phyloP scores from a whole-genome alignment of 108 stramenopile genomes.

The Aurantiochytrium sp. region DNA sequence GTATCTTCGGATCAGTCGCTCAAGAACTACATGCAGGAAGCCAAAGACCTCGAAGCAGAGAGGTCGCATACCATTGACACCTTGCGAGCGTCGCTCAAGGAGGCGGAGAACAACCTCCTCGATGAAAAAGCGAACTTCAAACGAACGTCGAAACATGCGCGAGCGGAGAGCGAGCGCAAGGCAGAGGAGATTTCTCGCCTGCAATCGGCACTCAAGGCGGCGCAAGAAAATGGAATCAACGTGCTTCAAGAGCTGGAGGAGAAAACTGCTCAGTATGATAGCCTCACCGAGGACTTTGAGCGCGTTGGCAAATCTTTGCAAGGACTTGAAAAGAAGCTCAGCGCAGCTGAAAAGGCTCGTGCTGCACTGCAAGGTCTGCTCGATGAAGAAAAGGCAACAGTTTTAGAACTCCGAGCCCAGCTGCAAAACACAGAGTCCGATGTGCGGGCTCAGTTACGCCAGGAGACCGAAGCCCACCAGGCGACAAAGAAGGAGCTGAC shows the following conservation, averaged over 20 bases:
- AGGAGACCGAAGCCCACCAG: not conserved
- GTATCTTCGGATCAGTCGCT: not conserved
- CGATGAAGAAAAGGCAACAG: not conserved
- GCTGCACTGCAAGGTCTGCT: not conserved
- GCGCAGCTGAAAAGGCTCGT: not conserved
- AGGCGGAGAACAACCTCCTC: not conserved
- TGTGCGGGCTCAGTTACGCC: not conserved
- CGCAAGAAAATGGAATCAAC: not conserved
- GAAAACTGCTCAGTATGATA: not conserved
- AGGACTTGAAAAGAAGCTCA: not conserved
- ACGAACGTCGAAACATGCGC: not conserved
- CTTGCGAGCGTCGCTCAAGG: not conserved
- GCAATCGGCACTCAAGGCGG: not conserved
- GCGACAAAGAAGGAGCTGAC: not conserved
- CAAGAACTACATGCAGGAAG: not conserved
- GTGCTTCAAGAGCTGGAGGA: conserved; percentile 4
- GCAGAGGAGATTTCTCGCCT: not conserved
- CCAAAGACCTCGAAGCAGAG: not conserved
- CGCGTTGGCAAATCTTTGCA: not conserved
- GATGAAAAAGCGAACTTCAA: not conserved
- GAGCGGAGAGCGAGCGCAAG: not conserved
- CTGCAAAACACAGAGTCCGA: not conserved
- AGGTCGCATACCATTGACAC: not conserved
- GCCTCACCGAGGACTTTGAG: not conserved
- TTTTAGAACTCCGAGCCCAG: not conserved